phyloP scores from a whole-genome alignment of 805 yeast species.

The Saccharomycopsis selenospora region DNA sequence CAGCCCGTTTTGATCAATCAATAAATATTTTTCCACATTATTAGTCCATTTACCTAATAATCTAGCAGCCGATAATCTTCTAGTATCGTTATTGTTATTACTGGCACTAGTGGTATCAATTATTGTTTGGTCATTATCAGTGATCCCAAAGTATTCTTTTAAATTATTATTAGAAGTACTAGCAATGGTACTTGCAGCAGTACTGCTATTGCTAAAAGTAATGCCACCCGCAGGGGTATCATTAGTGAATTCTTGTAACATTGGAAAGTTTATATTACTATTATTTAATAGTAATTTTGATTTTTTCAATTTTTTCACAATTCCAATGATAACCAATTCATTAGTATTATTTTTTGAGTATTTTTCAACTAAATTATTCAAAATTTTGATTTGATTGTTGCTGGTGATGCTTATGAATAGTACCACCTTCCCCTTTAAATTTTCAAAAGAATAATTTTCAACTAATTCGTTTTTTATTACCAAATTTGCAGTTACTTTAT shows the following conservation, averaged over 20 bases:
- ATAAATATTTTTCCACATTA: not conserved
- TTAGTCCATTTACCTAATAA: not conserved
- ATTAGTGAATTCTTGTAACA: not conserved
- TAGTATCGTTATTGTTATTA: constrained; percentile 66
- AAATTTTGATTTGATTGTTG: not conserved
- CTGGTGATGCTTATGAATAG: not conserved
- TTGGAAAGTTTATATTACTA: not conserved
- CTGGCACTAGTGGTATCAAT: constrained; percentile 22
- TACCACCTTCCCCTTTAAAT: not conserved
- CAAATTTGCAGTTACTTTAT: not conserved
- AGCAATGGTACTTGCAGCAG: too few relatives aligned
- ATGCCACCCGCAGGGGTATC: too few relatives aligned
- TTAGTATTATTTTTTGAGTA: too few relatives aligned
- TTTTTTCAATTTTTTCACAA: not conserved
- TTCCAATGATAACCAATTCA: not conserved
- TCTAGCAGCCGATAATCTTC: not conserved
- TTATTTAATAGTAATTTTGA: too few relatives aligned
- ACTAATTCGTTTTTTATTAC: not conserved
- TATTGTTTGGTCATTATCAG: too few relatives aligned
- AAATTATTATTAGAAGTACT: too few relatives aligned
- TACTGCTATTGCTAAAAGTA: too few relatives aligned
- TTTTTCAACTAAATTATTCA: not conserved
- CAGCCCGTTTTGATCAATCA: not conserved
- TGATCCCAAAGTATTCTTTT: too few relatives aligned
- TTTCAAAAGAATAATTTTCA: too few relatives aligned